Conservation (phyloP, 495 filamentous ascomycete species). For the Penicillium paradoxum region DNA sequence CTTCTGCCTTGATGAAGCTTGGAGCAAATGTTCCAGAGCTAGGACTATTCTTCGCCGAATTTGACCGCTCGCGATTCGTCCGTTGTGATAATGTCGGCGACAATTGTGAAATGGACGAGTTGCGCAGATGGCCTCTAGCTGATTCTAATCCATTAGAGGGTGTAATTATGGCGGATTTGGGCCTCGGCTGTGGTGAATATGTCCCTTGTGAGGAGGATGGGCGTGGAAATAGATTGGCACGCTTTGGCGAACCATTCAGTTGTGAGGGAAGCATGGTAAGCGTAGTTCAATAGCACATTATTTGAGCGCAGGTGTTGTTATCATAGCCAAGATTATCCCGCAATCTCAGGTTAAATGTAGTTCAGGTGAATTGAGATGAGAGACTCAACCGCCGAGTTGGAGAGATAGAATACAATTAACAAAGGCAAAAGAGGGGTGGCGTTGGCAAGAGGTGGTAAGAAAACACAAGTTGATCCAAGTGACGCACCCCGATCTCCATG, state of each 20-base stretch:
- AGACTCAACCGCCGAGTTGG: conserved; percentile 4
- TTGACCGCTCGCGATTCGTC: conserved; percentile 46
- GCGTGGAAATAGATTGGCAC: conserved; percentile 71
- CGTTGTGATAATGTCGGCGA: conserved; percentile 23
- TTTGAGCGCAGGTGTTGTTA: conserved; percentile 16
- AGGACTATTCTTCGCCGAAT: conserved; percentile 53
- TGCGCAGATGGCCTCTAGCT: conserved; percentile 48
- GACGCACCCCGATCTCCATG: conserved; percentile 18
- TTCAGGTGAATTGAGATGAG: neutral
- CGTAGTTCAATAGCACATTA: conserved; percentile 32
- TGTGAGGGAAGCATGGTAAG: conserved; percentile 43
- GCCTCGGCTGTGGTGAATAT: conserved; percentile 45
- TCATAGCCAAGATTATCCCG: conserved; percentile 12
- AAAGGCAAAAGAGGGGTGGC: neutral
- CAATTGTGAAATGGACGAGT: conserved; percentile 50
- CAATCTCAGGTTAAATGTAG: neutral
- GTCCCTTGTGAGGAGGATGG: conserved; percentile 55
- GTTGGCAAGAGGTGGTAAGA: conserved; percentile 8
- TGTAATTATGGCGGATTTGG: conserved; percentile 67
- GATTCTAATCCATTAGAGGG: conserved; percentile 44
- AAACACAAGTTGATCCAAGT: conserved; percentile 10
- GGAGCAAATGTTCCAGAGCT: conserved; percentile 84
- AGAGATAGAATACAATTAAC: neutral
- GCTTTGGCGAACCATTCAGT: conserved; percentile 50
- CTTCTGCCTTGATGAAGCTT: conserved; percentile 85